Conservation (phyloP, 805 yeast genomes). For the Saccharomycopsis schoenii region DNA sequence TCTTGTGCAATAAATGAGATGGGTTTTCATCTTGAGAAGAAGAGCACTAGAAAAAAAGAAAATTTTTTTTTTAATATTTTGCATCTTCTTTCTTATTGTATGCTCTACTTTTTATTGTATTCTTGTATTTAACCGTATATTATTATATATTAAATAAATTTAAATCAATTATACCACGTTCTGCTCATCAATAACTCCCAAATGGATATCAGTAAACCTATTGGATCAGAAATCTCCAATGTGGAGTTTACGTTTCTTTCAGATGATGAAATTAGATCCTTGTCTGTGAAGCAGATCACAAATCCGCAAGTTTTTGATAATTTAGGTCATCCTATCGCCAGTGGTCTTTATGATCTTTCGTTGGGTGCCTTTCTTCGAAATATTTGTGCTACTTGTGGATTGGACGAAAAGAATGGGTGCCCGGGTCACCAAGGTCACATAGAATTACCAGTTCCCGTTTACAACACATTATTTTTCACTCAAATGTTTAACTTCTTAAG, state of each 20-base stretch:
- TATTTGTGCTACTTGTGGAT: constrained; percentile 90
- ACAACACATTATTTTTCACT: constrained; percentile 88
- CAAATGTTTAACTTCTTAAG: constrained; percentile 82
- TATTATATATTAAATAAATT: no score
- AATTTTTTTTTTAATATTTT: background rate
- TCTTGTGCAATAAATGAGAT: background rate
- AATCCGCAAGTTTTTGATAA: constrained; percentile 94
- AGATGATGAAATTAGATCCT: constrained; percentile 69
- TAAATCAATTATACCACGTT: no score
- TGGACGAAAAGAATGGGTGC: constrained; percentile 77
- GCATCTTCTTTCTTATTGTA: background rate
- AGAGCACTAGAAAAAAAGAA: background rate
- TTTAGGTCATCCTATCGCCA: constrained; percentile 88
- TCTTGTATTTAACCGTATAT: background rate
- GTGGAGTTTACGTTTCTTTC: constrained; percentile 87
- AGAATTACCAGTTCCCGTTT: constrained; percentile 90
- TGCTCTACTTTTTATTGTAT: background rate
- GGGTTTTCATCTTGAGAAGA: background rate
- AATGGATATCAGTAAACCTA: constrained; percentile 96
- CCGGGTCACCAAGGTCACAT: constrained; percentile 99
- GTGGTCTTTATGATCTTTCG: constrained; percentile 92
- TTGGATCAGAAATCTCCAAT: constrained; percentile 85
- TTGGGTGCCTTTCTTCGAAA: constrained; percentile 88
- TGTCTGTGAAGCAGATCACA: constrained; percentile 91
- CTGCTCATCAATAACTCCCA: background rate